A percentile compares a stretch with the other conserved stretches of the same genome.
phyloP scores from a whole-genome alignment of 371 early-diverging fungal species.

The Rhizopus sp. region DNA sequence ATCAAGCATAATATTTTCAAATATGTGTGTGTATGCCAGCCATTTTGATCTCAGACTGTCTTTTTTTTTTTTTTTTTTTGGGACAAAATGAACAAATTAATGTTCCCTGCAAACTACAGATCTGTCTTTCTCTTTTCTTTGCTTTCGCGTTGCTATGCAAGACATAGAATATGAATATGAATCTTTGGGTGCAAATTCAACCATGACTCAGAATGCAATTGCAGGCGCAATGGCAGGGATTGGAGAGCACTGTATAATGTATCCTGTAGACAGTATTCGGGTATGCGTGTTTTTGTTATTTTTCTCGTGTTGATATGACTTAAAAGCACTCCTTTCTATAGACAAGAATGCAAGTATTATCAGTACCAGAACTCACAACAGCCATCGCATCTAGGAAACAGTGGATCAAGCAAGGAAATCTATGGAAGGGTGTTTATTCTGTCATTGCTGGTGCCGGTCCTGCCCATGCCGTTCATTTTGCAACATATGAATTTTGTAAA shows the following conservation, averaged over 20 bases:
- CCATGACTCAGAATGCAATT: slow-evolving; percentile 76
- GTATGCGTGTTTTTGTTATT: slow-evolving; percentile 42
- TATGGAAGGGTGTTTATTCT: slow-evolving; percentile 92
- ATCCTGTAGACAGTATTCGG: slow-evolving; percentile 94
- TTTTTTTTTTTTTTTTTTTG: not conserved
- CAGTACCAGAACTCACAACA: slow-evolving; percentile 11
- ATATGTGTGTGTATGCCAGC: too few relatives aligned
- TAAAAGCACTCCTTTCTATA: slow-evolving; percentile 20
- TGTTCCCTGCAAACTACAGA: not conserved
- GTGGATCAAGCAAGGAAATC: slow-evolving; percentile 33
- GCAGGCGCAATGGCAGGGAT: slow-evolving; percentile 98
- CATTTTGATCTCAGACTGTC: not conserved
- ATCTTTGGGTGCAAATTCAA: slow-evolving; percentile 77
- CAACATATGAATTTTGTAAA: slow-evolving; percentile 90
- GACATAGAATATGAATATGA: slow-evolving; percentile 82
- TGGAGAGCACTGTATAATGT: slow-evolving; percentile 94
- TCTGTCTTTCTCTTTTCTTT: slow-evolving; percentile 3
- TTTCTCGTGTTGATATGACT: not conserved
- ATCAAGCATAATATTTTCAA: too few relatives aligned
- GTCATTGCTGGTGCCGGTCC: slow-evolving; percentile 94
- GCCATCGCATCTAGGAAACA: slow-evolving; percentile 10
- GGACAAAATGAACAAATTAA: not conserved
- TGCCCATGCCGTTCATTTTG: slow-evolving; percentile 95
- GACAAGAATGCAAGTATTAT: slow-evolving; percentile 50
- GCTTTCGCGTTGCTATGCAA: not conserved